These are phyloP conservation scores for Dillenia suffruticosa DNA, from an alignment of 164 flowering plant genomes.

Conservation along the genomic window DNA sequence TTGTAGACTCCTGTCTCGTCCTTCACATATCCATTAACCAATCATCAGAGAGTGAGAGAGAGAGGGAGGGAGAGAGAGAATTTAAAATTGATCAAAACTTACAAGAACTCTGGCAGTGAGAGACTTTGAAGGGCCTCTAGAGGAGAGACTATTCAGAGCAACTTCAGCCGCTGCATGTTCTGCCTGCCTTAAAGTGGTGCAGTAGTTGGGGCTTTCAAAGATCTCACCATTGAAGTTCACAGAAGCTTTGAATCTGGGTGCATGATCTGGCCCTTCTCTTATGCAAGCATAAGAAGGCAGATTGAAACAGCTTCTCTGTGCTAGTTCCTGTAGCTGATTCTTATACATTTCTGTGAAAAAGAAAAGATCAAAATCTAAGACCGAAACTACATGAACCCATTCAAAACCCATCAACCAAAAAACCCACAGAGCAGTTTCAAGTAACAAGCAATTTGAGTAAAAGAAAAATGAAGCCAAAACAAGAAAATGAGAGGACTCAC, in stretches of 20 bases:
- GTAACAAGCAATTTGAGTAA: no score
- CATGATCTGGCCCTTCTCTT: constrained; percentile 90
- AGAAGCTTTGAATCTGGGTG: constrained; percentile 75
- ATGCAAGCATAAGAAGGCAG: constrained; percentile 69
- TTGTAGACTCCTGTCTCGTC: constrained; percentile 84
- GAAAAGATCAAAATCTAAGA: not conserved
- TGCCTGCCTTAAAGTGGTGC: constrained; percentile 75
- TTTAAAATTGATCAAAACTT: constrained; percentile 16
- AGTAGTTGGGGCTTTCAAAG: constrained; percentile 64
- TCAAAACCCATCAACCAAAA: no score
- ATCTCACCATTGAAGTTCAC: constrained; percentile 87
- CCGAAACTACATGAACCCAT: no score
- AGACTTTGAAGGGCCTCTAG: constrained; percentile 61
- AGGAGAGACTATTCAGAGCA: constrained; percentile 60
- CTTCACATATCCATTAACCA: constrained; percentile 17
- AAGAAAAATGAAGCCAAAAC: no score
- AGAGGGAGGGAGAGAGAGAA: not conserved
- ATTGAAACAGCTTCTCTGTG: constrained; percentile 86
- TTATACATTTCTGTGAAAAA: constrained; percentile 54
- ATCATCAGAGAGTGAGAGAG: not conserved
- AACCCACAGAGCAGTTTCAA: no score
- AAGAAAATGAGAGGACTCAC: no score
- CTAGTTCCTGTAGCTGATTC: constrained; percentile 90
- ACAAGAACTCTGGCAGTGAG: constrained; percentile 73
- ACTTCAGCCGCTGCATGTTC: constrained; percentile 91